Evolutionary conservation across 2,329 filamentous ascomycete genomes (phyloP).

Genomic region (Colletotrichum orbiculare): DNA sequence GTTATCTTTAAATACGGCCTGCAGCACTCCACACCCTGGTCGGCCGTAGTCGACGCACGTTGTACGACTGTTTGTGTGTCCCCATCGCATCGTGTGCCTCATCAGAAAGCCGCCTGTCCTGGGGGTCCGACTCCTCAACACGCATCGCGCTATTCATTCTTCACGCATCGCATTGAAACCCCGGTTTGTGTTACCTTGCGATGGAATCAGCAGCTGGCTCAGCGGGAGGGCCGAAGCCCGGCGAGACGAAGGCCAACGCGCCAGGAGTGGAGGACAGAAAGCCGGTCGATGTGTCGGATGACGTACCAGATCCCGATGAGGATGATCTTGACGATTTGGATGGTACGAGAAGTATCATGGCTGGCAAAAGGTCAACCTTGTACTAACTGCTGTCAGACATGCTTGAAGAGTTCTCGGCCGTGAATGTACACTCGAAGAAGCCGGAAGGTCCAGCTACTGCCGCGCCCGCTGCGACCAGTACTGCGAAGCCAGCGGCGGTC

Average conservation of each 20-base stretch:
- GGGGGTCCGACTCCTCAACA: background rate
- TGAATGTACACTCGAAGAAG: conserved; percentile 64
- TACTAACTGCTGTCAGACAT: conserved; percentile 70
- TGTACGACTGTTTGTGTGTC: conserved; percentile 8
- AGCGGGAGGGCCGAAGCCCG: conserved; percentile 26
- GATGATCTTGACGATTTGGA: conserved; percentile 93
- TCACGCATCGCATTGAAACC: background rate
- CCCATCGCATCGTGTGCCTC: background rate
- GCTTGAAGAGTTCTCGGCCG: conserved; percentile 87
- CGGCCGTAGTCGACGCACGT: background rate
- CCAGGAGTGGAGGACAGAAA: conserved; percentile 40
- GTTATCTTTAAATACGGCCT: no score
- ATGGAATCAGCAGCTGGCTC: conserved; percentile 33
- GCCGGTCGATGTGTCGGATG: conserved; percentile 52
- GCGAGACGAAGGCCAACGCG: conserved; percentile 35
- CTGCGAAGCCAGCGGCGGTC: conserved; percentile 39
- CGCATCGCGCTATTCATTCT: background rate
- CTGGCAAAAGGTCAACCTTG: background rate
- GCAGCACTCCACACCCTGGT: no score
- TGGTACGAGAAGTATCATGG: conserved; percentile 61
- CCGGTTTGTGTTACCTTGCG: background rate
- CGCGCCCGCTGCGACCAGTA: conserved; percentile 36
- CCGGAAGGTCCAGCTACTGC: conserved; percentile 32
- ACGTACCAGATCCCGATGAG: conserved; percentile 89
- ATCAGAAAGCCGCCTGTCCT: no score